phyloP scores from a whole-genome alignment of 495 filamentous ascomycete genomes.

The Lasiosphaeria ovina region DNA sequence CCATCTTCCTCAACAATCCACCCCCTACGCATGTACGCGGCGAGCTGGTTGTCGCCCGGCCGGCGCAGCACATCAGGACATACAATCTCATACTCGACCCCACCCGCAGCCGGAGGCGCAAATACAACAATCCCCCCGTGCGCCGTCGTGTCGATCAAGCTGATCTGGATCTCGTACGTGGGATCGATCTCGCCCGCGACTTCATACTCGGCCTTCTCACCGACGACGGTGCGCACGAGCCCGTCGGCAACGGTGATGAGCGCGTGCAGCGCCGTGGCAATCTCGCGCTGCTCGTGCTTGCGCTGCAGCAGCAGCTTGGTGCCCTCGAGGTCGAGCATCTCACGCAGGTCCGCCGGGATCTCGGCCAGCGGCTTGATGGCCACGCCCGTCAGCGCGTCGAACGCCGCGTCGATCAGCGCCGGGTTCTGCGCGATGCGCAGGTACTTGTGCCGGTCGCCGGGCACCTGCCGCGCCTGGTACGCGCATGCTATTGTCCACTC shows the following conservation, averaged over 20 bases:
- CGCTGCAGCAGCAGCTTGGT: neutral
- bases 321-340: neutral
- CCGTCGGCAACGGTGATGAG: conserved; percentile 3
- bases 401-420: no score
- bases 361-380: no score
- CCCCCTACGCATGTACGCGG: neutral
- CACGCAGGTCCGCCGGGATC: neutral
- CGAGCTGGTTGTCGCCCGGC: neutral
- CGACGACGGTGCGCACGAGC: neutral
- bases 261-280: neutral
- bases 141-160: neutral
- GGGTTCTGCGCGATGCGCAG: no score
- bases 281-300: neutral
- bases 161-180: neutral
- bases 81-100: neutral
- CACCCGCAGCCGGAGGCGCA: neutral
- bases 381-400: no score
- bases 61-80: conserved; percentile 3
- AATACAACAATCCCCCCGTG: conserved; percentile 1
- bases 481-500: no score
- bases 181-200: neutral
- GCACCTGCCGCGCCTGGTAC: no score
- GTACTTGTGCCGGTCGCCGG: no score
- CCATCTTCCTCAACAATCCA: neutral
- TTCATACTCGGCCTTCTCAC: neutral